Base-by-base conservation (phyloP, 2,329 filamentous ascomycete genomes). In the Phaeosphaeria sp. region DNA sequence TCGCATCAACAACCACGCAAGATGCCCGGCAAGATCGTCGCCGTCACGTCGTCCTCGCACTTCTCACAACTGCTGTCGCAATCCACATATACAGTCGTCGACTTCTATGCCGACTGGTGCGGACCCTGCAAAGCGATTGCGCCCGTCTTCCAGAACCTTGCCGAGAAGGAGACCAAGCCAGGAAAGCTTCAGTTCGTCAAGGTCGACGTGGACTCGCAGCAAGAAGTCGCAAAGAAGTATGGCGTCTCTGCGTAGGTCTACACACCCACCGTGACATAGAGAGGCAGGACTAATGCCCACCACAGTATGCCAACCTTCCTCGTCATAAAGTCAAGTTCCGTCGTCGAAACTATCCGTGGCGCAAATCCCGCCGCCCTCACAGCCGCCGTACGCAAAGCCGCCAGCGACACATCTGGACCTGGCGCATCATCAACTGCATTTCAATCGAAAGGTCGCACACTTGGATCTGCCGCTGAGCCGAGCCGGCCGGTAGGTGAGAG, bases 81-180 rank as follows among this genome's bases (percentile, higher is more conserved):
- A 2, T 72, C 72, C 51, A 74, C 74, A 24, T 77, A 74, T 61
- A 78, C 81, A 53, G 76, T 84, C 54, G 77, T 82, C 68, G 82
- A 84, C 72, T 84, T 83, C 78, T 83, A 81, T 69, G 82, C 82
- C 15, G 81, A 81, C 61, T 86, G 84, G 83, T 86, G 84, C 69
- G 83, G 83, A 1, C 84, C 84, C 25, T 86, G 84, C 78, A 84
- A 84, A 67, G 77, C 80, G 33, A 83, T 86, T 53, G 79, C 80
- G 2, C 84, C 84, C 27, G 75, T 71, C 0, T 81, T 85, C 68
- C 80, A 81, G 53, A 75, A 81, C 63, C 78, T 86, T 53, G 84
- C 83, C 57, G 78, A 81, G 52, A 78, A 80, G 46, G 82, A 86
- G 67, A 66, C 76, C 22, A 79, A 81, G 56, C 76, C 79, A 0